Base-by-base conservation (phyloP, 768 basidiomycete species). In the Mycena haematopus region DNA sequence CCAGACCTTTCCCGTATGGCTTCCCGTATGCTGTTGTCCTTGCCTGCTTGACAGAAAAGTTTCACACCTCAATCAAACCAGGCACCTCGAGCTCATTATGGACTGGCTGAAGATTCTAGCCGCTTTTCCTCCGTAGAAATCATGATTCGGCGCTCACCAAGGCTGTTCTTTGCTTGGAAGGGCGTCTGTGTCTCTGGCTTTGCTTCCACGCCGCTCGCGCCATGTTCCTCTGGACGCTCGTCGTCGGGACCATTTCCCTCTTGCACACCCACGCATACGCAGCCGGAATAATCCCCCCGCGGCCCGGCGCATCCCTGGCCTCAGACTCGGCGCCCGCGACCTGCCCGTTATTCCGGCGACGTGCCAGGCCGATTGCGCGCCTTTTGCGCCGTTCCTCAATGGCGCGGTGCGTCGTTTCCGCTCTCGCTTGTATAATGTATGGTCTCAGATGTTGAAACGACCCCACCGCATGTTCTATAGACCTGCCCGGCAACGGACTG, bases 401-500 rank as follows among this genome's bases (percentile, higher is more conserved):
- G 66, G 66, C 21, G 45, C 17, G 14, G 66, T 67, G 40, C 24
- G 62, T 56, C n/a, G n/a, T n/a, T n/a, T n/a, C 13, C 14, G 2
- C 10, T 21, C 31, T 52, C 33, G 10, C 35, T 6, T 22, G 14
- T 27, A 27, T 27, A 0, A 10, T n/a, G n/a, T n/a, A n/a, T 47
- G 15, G 6, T 47, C 6, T 1, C 44, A 22, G 24, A 14, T 25
- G 15, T 47, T 47, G 25, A 47, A 19, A 46, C 29, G 19, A 15
- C 15, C 10, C 9, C 31, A 19, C 6, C n/a, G n/a, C n/a, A 29
- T 19, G 47, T 2, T 42, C 3, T 45, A 17, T 25, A 67, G 66
- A 1, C 50, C 7, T 68, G 67, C 52, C 49, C 62, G 0, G 58
- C 58, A 10, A 61, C 68, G 24, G 10, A 66, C 40, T 80, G 78